These are phyloP conservation scores for Allomyces macrogynus DNA, from an alignment of 192 early-diverging fungal species.

Conservation along the genomic window DNA sequence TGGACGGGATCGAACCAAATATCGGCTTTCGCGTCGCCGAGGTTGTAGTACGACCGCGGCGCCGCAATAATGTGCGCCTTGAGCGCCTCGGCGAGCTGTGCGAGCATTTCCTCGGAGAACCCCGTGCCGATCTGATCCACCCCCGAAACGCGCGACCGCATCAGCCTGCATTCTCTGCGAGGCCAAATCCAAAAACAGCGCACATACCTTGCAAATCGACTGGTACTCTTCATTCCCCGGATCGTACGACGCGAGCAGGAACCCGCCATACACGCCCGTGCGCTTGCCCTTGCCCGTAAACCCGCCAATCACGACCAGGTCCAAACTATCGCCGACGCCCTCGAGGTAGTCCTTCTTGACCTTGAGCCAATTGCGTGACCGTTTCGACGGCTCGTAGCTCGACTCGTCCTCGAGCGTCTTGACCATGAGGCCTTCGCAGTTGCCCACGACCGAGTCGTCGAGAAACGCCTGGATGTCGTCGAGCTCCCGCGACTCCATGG, in stretches of 20 bases:
- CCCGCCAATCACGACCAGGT: constrained; percentile 91
- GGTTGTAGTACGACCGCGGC: constrained; percentile 64
- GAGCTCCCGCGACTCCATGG: constrained; percentile 56
- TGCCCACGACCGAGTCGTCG: constrained; percentile 54
- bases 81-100: constrained; percentile 45
- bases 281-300: constrained; percentile 87
- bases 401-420: constrained; percentile 76
- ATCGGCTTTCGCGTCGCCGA: constrained; percentile 68
- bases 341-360: constrained; percentile 97
- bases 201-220: constrained; percentile 77
- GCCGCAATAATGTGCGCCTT: constrained; percentile 47
- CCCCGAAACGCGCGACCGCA: no score
- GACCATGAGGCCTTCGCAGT: constrained; percentile 96
- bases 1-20: constrained; percentile 84
- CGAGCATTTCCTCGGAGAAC: constrained; percentile 75
- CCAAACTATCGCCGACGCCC: constrained; percentile 87
- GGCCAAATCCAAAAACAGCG: no score
- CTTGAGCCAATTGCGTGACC: constrained; percentile 97
- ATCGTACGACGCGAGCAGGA: constrained; percentile 91
- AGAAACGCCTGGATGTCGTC: constrained; percentile 92
- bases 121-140: constrained; percentile 92
- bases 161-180: no score
- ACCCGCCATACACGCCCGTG: constrained; percentile 86
- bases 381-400: constrained; percentile 85
- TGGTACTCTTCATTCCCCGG: constrained; percentile 87